Percentiles rank a stretch among this genome's conserved stretches.
Evolutionary conservation across 1,139 yeast species (phyloP).

Genomic region (Magnusiomyces paraingens): DNA sequence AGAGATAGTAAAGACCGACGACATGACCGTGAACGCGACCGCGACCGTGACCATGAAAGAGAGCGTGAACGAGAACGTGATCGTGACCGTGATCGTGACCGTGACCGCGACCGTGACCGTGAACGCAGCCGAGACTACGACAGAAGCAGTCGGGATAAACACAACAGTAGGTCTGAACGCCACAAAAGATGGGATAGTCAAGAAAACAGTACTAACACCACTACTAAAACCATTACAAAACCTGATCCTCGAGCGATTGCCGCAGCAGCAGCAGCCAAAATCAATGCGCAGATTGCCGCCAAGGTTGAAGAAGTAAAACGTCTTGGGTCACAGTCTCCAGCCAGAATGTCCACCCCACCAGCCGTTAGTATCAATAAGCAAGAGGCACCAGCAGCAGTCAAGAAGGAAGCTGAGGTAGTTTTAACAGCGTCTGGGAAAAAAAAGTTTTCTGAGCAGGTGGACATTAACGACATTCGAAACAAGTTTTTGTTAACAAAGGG

Average conservation of each 20-base stretch:
- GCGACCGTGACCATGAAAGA: constrained; percentile 12
- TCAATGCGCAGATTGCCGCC: constrained; percentile 29
- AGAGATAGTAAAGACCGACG: constrained; percentile 11
- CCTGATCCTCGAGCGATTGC: constrained; percentile 22
- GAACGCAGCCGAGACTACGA: constrained; percentile 12
- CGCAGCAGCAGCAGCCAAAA: constrained; percentile 33
- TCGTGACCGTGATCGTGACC: constrained; percentile 10
- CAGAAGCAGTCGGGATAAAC: constrained; percentile 7
- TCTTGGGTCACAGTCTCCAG: not conserved
- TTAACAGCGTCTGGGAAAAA: constrained; percentile 2
- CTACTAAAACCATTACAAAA: not conserved
- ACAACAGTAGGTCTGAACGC: constrained; percentile 7
- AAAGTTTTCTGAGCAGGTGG: constrained; percentile 26
- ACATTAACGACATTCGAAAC: constrained; percentile 36
- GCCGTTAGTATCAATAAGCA: not conserved
- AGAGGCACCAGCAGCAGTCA: not conserved
- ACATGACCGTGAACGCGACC: constrained; percentile 9
- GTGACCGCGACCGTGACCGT: constrained; percentile 15
- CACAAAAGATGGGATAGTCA: constrained; percentile 11
- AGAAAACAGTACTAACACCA: constrained; percentile 4
- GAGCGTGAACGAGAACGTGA: constrained; percentile 11
- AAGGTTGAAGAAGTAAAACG: constrained; percentile 1
- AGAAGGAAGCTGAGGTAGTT: not conserved
- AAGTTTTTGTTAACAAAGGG: constrained; percentile 35
- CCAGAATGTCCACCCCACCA: not conserved